phyloP scores from a whole-genome alignment of 129 eudicot species.

The Pseudognaphalium luteoalbum region DNA sequence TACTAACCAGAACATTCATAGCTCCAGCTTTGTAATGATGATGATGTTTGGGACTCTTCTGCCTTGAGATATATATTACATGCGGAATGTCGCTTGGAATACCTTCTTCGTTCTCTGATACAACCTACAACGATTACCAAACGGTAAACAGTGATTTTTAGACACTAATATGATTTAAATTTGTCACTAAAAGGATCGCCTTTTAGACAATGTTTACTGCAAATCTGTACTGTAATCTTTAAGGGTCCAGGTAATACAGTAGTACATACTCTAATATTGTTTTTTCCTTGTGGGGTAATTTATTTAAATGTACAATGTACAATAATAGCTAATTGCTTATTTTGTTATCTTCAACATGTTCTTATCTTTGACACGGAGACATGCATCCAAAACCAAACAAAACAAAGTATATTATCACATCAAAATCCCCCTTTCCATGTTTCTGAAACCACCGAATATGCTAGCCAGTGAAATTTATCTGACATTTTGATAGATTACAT shows the following conservation, averaged over 20 bases:
- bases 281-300: no score
- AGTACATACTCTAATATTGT: no score
- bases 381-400: neutral
- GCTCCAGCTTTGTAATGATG: constrained; percentile 85
- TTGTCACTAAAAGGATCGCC: no score
- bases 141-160: neutral
- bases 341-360: neutral
- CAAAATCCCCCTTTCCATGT: neutral
- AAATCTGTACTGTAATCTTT: no score
- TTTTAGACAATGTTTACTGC: no score
- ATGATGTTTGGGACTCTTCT: constrained; percentile 57
- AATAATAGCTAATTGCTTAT: no score
- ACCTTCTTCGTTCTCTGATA: constrained; percentile 46
- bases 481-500: no score
- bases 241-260: no score
- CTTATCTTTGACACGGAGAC: neutral
- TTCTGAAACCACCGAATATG: neutral
- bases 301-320: no score
- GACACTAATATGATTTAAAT: no score
- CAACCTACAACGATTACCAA: constrained; percentile 38
- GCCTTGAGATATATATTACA: constrained; percentile 65
- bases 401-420: neutral
- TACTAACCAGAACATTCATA: constrained; percentile 66
- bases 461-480: no score
- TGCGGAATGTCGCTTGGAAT: constrained; percentile 42